Evolutionary conservation across 2,329 filamentous ascomycete species (phyloP).

Genomic region (Ascosphaera aggregata): DNA sequence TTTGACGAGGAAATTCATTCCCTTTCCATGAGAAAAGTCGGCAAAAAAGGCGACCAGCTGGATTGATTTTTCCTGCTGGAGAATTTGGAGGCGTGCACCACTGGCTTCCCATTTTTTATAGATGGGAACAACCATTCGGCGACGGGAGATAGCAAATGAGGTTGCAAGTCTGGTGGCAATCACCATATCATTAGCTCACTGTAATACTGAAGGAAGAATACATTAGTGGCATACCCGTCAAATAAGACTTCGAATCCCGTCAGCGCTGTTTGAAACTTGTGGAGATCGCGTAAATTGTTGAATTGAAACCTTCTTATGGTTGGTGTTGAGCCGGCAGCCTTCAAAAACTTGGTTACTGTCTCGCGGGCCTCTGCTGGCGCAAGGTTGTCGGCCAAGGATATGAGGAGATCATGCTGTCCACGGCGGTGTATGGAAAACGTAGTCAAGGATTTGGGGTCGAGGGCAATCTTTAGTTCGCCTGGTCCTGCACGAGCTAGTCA

Average conservation of each 20-base stretch:
- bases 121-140: constrained; percentile 75
- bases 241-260: constrained; percentile 61
- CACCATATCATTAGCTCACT: constrained; percentile 1
- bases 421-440: constrained; percentile 45
- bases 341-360: constrained; percentile 40
- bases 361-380: constrained; percentile 36
- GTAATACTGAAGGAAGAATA: too few relatives aligned
- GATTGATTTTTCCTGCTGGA: constrained; percentile 48
- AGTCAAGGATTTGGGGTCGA: constrained; percentile 38
- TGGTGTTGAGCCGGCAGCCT: constrained; percentile 29
- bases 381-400: constrained; percentile 48
- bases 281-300: constrained; percentile 40
- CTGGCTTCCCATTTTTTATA: constrained; percentile 85
- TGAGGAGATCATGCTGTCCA: constrained; percentile 52
- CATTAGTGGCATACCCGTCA: constrained; percentile 26
- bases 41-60: constrained; percentile 75
- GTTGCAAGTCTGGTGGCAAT: constrained; percentile 30
- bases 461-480: constrained; percentile 44
- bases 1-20: constrained; percentile 74
- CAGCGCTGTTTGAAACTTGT: constrained; percentile 54
- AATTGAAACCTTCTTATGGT: constrained; percentile 55
- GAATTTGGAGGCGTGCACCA: constrained; percentile 57
- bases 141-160: constrained; percentile 58
- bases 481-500: constrained; percentile 22
- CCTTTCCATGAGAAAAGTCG: constrained; percentile 64